Evolutionary conservation across 192 early-diverging fungal genomes (phyloP).

Genomic region (Backusella circina): DNA sequence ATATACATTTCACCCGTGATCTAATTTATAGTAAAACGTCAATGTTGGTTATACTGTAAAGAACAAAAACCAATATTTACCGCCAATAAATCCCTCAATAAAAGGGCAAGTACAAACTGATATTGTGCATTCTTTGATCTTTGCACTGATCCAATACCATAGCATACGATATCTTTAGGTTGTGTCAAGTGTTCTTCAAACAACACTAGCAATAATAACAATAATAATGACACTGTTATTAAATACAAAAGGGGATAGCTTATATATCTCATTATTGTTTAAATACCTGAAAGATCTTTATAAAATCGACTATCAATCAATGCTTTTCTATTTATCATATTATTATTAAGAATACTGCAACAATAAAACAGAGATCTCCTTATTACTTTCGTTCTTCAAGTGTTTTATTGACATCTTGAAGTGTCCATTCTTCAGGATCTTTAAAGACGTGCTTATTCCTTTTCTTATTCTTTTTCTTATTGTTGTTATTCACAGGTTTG

Average conservation of each 20-base stretch:
- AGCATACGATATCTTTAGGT: constrained; percentile 32
- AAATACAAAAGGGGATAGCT: background rate
- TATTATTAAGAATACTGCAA: background rate
- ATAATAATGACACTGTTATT: background rate
- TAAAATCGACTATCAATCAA: constrained; percentile 20
- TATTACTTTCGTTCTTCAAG: constrained; percentile 18
- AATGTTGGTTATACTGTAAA: background rate
- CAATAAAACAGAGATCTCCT: background rate
- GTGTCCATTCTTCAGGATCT: constrained; percentile 20
- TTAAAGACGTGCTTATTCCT: constrained; percentile 15
- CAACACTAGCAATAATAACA: background rate
- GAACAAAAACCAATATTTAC: background rate
- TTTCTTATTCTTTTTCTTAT: constrained; percentile 11
- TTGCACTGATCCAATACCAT: constrained; percentile 38
- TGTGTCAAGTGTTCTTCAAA: constrained; percentile 14
- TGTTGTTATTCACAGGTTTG: constrained; percentile 2
- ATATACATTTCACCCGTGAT: constrained; percentile 28
- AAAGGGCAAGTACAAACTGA: constrained; percentile 30
- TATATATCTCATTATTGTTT: background rate
- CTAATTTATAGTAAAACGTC: background rate
- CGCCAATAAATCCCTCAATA: constrained; percentile 23
- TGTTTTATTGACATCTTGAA: constrained; percentile 12
- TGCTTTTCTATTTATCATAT: background rate
- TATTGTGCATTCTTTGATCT: constrained; percentile 32
- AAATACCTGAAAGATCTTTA: constrained; percentile 3